Base-by-base conservation (phyloP, 106 monocot genomes). In the Dioscorea dumetorum region DNA sequence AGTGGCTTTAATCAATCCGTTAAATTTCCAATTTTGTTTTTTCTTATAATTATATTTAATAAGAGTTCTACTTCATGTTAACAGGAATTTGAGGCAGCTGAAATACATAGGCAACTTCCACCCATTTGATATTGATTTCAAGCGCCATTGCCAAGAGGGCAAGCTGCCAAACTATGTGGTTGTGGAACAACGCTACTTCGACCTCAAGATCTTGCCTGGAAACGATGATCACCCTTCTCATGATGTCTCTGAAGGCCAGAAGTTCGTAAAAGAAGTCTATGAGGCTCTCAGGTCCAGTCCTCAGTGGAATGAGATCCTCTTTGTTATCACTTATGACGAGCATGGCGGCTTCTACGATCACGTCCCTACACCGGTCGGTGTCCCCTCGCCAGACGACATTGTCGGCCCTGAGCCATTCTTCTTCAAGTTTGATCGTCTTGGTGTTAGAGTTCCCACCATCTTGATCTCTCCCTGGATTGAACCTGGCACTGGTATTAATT, bases 281-380 rank as follows among this genome's bases (percentile, higher is more conserved):
- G 91, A 95, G 77, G 91, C 95, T 9, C 77, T 95, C 48, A 70
- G 95, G 9, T 88, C 88, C 12, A 82, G 88, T 61, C 95, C 88
- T 0, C 91, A 91, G 72, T 95, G 95, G 95, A 80, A 95, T 22
- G 78, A 95, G 76, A 82, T 88, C 33, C 54, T 95, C 54, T 77
- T 95, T 60, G 50, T 95, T 59, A 74, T 91, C 72, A 88, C 78
- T 67, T 95, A 91, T 63, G 95, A 95, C 64, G 91, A 95, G 70
- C 95, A 95, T 53, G 95, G 91, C 5, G 95, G 95, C 2, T 95
- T 95, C 84, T 95, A 72, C 59, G 95, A 95, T 66, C 95, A 95
- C 66, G 91, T 95, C 11, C 84, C 88, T 4, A 72, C 94, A 0
- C 88, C 87, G 0, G 82, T 78, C 33, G 84, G 80, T 0, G 91